Evolutionary conservation across 352 stramenopile genomes (phyloP).

Genomic region (Globisporangium cylindrosporum): DNA sequence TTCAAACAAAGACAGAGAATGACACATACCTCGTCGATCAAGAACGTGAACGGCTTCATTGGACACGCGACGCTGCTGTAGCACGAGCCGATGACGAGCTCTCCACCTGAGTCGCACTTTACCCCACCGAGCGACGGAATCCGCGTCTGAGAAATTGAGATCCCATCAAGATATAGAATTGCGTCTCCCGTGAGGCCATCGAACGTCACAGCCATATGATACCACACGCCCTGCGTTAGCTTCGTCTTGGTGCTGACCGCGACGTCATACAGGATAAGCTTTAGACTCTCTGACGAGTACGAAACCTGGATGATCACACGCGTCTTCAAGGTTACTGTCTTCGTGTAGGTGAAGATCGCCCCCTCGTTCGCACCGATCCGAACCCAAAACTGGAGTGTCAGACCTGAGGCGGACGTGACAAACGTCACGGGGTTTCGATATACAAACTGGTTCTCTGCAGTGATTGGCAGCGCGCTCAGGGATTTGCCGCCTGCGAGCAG

Average conservation of each 20-base stretch:
- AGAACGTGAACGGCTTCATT: slow-evolving; percentile 36
- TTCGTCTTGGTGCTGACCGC: slow-evolving; percentile 5
- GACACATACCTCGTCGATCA: slow-evolving; percentile 44
- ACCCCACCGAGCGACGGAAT: slow-evolving; percentile 2
- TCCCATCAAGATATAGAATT: slow-evolving; percentile 2
- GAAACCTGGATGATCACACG: slow-evolving; percentile 10
- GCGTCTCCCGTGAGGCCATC: neutral
- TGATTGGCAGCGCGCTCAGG: slow-evolving; percentile 3
- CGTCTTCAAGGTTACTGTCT: slow-evolving; percentile 17
- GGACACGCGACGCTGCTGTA: slow-evolving; percentile 27
- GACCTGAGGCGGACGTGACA: neutral
- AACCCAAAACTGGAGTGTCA: slow-evolving; percentile 33
- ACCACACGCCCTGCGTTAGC: slow-evolving; percentile 4
- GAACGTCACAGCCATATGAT: slow-evolving; percentile 10
- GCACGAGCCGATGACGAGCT: slow-evolving; percentile 44
- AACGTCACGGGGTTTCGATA: neutral
- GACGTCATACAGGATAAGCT: slow-evolving; percentile 6
- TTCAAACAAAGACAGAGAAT: neutral
- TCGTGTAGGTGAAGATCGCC: slow-evolving; percentile 26
- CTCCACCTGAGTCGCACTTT: slow-evolving; percentile 13
- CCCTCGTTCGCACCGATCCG: slow-evolving; percentile 19
- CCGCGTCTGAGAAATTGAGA: slow-evolving; percentile 1
- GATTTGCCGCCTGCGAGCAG: neutral
- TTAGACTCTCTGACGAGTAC: neutral
- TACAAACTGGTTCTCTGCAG: slow-evolving; percentile 4